Base-by-base conservation (phyloP, 2,329 filamentous ascomycete species). In the Neopestalotiopsis sp. region DNA sequence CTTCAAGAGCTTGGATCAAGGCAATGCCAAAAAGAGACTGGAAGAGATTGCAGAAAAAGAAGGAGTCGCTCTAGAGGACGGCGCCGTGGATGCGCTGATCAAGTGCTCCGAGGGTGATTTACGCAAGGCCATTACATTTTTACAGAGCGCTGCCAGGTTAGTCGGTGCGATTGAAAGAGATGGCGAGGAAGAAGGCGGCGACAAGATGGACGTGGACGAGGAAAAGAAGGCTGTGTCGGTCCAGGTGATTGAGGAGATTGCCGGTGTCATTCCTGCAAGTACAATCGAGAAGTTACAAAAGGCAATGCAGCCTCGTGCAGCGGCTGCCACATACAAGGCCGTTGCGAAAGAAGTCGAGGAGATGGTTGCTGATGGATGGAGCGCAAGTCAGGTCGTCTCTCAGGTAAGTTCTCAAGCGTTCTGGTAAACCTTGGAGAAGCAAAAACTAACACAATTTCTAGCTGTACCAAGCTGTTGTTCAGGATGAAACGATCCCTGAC, bases 331-430 rank as follows among this genome's bases (percentile, higher is more conserved):
- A 0, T 99, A 97, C 76, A 87, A 90, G 70, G 86, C 88, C 13
- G 89, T 99, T 17, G 90, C 94, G 0, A 90, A 90, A 72, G 91
- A 94, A 5, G 92, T 98, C 5, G 93, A 95, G 75, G 92, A 97
- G 72, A 90, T 99, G 85, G 91, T 98, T 61, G 95, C 95, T 0
- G 96, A 98, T 82, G 96, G 96, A 9, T 99, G 96, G 95, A 98
- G 95, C 79, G 96, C 95, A 30, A 90, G 91, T 6, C 96, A 98
- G 81, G 89, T 98, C 32, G 87, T 98, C 49, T 84, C 88, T 20
- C 94, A 97, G 86, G 91, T 92, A 82, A 80, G 83, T 76, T 63
- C 53, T 61, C 49, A 9, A 7, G 1, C 42, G 34, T 4, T 14
- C 61, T 20, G 9, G 9, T 49, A 17, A 9, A 4, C 32, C 40